Evolutionary conservation across 257 asterid species (phyloP), one percentile per base, ranked within the genome.

Genomic region (Mitragyna speciosa): DNA sequence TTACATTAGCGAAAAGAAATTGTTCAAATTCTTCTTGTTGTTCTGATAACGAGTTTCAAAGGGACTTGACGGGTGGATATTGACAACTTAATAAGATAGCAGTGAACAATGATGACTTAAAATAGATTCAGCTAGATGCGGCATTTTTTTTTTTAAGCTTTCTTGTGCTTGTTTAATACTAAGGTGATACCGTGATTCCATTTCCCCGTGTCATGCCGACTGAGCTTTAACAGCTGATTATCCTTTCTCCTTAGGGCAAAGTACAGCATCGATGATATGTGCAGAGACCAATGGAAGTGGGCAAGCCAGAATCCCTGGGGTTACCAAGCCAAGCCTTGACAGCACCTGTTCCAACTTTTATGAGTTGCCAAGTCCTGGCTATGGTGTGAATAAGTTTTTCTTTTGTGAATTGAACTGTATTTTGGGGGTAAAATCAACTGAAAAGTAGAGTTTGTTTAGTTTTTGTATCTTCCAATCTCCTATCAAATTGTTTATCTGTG

Each of bases 201-300:
- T 76, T 56, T 28, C 31, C 7, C 5, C 20, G 16, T 41, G 14
- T 16, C 12, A 12, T 30, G 12, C 22, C 2, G 30, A 68, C 8
- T 43, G 33, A 59, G 20, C 47, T 39, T 68, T 20, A 33, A 45
- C 58, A 41, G 16, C 33, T 48, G 7, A n/a, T 24, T n/a, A n/a
- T 47, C 74, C 10, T 31, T 78, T 68, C 79, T 70, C 67, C 77
- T 79, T 88, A 95, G 98, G 94, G 99, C 99, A n/a, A 95, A 92
- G 80, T 93, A 92, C 33, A 89, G 89, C 52, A 84, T 95, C 61
- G 91, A 89, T 72, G 98, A 95, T 76, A 95, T 95, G 99, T 93
- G 98, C 87, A 87, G 95, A 87, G 97, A 94, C 77, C 98, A 94
- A 78, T 94, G 98, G 98, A 93, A 88, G 73, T 94, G 97, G 97